These are phyloP conservation scores for Globisporangium solare DNA, from an alignment of 352 stramenopile species.

Conservation along the genomic window DNA sequence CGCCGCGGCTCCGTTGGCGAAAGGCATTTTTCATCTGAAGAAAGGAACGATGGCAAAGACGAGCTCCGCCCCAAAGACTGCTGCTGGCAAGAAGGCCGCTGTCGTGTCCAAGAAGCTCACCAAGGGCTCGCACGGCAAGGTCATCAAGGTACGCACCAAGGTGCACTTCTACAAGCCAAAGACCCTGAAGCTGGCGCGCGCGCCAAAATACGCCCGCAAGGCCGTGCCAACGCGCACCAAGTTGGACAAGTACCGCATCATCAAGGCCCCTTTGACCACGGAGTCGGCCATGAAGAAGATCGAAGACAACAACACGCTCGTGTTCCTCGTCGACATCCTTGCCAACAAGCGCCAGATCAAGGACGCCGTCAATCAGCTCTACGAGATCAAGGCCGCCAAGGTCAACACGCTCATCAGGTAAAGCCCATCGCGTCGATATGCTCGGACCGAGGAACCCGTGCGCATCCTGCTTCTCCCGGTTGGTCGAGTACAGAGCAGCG, in stretches of 20 bases:
- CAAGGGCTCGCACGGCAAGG: slow-evolving; percentile 97
- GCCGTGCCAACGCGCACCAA: slow-evolving; percentile 91
- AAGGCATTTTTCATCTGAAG: slow-evolving; percentile 35
- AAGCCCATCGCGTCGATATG: slow-evolving; percentile 80
- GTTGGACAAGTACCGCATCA: slow-evolving; percentile 99
- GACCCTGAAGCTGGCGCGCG: slow-evolving; percentile 93
- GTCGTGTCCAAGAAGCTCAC: slow-evolving; percentile 93
- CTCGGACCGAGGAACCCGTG: slow-evolving; percentile 20
- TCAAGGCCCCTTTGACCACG: slow-evolving; percentile 99
- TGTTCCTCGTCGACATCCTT: slow-evolving; percentile 99
- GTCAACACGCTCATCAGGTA: slow-evolving; percentile 99
- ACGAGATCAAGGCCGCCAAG: slow-evolving; percentile 99
- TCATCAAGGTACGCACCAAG: slow-evolving; percentile 98
- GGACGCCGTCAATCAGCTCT: slow-evolving; percentile 98
- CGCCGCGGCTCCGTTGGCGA: too few relatives aligned
- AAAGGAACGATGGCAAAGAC: slow-evolving; percentile 77
- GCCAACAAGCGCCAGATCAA: slow-evolving; percentile 99
- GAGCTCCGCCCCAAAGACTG: slow-evolving; percentile 62
- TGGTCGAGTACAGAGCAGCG: slow-evolving; percentile 7
- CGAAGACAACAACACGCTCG: slow-evolving; percentile 99
- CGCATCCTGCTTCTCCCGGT: slow-evolving; percentile 9
- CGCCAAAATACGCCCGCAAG: slow-evolving; percentile 96
- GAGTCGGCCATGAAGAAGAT: slow-evolving; percentile 99
- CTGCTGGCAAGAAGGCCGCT: slow-evolving; percentile 89
- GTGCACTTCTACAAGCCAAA: slow-evolving; percentile 99